Base-by-base conservation (phyloP, 1,284 basidiomycete species). In the Ceratobasidium sp. region DNA sequence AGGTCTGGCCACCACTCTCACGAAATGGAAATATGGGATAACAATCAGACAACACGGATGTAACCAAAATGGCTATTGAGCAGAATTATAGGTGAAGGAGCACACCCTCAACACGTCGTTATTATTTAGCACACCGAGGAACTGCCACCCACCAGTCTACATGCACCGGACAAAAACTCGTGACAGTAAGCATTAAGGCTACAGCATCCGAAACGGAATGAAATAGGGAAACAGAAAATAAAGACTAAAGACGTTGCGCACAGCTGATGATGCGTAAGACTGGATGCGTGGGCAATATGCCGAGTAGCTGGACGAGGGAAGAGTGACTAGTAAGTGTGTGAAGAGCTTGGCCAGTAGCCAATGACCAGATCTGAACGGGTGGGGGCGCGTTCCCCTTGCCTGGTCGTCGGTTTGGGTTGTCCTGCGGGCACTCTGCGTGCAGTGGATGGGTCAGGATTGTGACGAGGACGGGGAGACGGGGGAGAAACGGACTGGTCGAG, bases 321-420 rank as follows among this genome's bases (percentile, higher is more conserved):
- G 94, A 96, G 83, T 97, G 95, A 0, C 96, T 95, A 0, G 91
- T 91, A 20, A 98, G 88, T 0, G 92, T 92, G 82, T 95, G 92
- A 55, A 93, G 89, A 80, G 93, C 94, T 82, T 92, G 89, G 0
- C 97, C 97, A 0, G 90, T 95, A 63, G 89, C 89, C 42, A 97
- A 87, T 82, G 94, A 94, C 97, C 97, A 98, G 49, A 98, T 91
- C 73, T 95, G 94, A 81, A 98, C 96, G 1, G 95, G n/a, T n/a
- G n/a, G n/a, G n/a, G n/a, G n/a, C n/a, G n/a, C n/a, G n/a, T n/a
- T n/a, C n/a, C n/a, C n/a, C n/a, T n/a, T n/a, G n/a, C n/a, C n/a
- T n/a, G n/a, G n/a, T n/a, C n/a, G n/a, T n/a, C n/a, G n/a, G n/a
- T n/a, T n/a, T n/a, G n/a, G n/a, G n/a, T n/a, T n/a, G n/a, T n/a